These are phyloP conservation scores for Fusarium sp. DNA, from an alignment of 2,329 filamentous ascomycete species.

Conservation along the genomic window DNA sequence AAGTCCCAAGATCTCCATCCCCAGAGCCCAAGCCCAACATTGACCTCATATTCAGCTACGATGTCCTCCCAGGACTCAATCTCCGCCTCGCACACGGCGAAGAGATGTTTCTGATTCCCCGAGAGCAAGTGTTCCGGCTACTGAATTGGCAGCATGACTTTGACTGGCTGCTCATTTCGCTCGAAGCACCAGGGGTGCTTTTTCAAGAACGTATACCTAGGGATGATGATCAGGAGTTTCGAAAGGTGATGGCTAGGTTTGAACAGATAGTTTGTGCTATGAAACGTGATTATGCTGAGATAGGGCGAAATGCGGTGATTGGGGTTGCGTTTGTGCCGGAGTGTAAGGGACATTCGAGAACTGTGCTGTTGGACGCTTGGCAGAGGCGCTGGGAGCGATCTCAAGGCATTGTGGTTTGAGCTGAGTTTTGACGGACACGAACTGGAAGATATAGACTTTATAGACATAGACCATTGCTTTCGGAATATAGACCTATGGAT, in stretches of 20 bases:
- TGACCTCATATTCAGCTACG: not conserved
- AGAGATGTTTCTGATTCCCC: not conserved
- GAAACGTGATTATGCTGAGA: not conserved
- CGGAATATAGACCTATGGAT: not conserved
- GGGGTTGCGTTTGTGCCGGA: not conserved
- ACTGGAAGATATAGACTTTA: not conserved
- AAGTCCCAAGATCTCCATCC: not conserved
- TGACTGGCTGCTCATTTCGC: not conserved
- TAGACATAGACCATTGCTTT: constrained; percentile 3
- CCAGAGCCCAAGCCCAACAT: not conserved
- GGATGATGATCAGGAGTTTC: not conserved
- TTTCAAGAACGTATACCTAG: not conserved
- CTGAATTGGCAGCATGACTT: not conserved
- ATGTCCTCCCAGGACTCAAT: not conserved
- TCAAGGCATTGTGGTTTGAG: not conserved
- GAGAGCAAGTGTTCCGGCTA: not conserved
- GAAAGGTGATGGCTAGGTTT: not conserved
- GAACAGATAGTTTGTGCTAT: not conserved
- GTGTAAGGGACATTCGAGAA: not conserved
- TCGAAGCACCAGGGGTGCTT: not conserved
- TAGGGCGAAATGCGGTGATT: not conserved
- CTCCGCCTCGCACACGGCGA: rapidly evolving
- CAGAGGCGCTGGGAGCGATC: not conserved
- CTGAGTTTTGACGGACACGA: too few relatives aligned
- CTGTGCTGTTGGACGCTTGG: not conserved